phyloP scores from a whole-genome alignment of 2,329 filamentous ascomycete species.

The Penicillium sp. region DNA sequence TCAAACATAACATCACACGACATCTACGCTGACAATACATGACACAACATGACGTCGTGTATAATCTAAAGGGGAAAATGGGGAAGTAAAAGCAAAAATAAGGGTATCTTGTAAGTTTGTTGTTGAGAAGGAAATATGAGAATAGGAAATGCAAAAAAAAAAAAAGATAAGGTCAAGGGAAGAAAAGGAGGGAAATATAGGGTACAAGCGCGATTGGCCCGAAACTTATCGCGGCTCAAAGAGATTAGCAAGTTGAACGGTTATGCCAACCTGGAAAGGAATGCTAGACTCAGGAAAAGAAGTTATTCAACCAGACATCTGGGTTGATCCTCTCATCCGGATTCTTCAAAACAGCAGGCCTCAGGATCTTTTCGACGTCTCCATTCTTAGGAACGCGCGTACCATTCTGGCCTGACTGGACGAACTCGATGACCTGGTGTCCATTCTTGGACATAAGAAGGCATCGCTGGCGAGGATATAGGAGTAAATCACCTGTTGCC shows the following conservation, averaged over 20 bases:
- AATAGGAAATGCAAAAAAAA: constrained; percentile 3
- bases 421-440: constrained; percentile 48
- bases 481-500: constrained; percentile 50
- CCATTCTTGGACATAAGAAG: constrained; percentile 51
- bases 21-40: not conserved
- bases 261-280: not conserved
- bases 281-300: not conserved
- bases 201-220: not conserved
- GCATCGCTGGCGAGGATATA: constrained; percentile 48
- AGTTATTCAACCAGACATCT: constrained; percentile 35
- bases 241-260: not conserved
- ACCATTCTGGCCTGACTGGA: constrained; percentile 43
- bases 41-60: not conserved
- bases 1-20: not conserved
- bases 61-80: constrained; percentile 5
- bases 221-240: too few relatives aligned
- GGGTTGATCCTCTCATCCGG: constrained; percentile 38
- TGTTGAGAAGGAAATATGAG: not conserved
- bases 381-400: constrained; percentile 47
- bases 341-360: constrained; percentile 46
- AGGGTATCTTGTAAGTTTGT: constrained; percentile 8
- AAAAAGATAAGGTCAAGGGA: not conserved
- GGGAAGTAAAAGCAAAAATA: constrained; percentile 5
- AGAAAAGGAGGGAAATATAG: not conserved
- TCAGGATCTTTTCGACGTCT: constrained; percentile 44